Conservation (phyloP, 805 yeast genomes). For the Yarrowia phangngaensis region DNA sequence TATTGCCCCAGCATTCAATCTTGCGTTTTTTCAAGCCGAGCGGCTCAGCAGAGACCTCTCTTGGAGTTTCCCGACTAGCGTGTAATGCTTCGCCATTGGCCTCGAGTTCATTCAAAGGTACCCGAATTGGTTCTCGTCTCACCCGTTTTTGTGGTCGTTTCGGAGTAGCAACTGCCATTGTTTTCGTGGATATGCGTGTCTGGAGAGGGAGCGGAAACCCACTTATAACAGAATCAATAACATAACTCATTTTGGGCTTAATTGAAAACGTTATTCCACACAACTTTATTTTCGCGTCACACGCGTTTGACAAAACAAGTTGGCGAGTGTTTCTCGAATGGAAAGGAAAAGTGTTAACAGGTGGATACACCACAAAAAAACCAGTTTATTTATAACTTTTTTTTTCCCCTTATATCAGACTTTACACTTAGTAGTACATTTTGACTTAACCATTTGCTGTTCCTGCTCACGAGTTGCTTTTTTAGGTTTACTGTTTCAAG, state of each 20-base stretch:
- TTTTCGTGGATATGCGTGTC: background rate
- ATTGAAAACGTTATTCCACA: too few species aligned
- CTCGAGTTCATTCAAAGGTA: conserved; percentile 5
- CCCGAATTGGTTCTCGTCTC: conserved; percentile 17
- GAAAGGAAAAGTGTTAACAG: too few species aligned
- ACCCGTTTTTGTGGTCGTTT: conserved; percentile 23
- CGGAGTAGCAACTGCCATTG: conserved; percentile 26
- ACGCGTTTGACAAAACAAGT: too few species aligned
- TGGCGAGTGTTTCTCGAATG: too few species aligned
- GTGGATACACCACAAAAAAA: too few species aligned
- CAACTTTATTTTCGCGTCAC: too few species aligned
- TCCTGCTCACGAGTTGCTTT: too few species aligned
- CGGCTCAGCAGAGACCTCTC: conserved; percentile 5
- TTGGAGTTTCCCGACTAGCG: background rate
- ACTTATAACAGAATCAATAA: conserved; percentile 17
- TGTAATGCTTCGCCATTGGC: background rate
- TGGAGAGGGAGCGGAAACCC: background rate
- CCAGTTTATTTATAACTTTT: too few species aligned
- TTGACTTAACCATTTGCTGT: too few species aligned
- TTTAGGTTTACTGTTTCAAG: too few species aligned
- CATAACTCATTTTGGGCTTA: conserved; percentile 17
- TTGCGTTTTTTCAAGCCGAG: conserved; percentile 1
- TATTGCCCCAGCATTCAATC: conserved; percentile 13
- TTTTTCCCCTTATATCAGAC: too few species aligned
- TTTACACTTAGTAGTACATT: too few species aligned